These are phyloP conservation scores for Stachybotrys echinatus DNA, from an alignment of 2,329 filamentous ascomycete genomes.

Conservation along the genomic window DNA sequence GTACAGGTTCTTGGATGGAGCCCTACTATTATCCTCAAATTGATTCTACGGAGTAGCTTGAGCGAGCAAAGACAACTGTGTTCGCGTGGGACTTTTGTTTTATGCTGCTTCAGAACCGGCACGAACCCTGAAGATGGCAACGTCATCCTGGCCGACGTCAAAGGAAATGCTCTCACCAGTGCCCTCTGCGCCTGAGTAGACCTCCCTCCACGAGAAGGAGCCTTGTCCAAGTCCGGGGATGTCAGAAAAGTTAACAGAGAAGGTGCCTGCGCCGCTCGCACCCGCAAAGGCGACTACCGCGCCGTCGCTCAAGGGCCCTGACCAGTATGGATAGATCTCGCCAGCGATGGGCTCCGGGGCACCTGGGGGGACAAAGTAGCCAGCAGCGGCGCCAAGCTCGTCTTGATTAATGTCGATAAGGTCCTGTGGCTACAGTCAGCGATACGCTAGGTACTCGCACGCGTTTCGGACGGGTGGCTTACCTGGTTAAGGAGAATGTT, in stretches of 20 bases:
- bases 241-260: conserved; percentile 38
- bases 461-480: neutral
- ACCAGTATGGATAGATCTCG: conserved; percentile 36
- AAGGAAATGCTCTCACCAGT: conserved; percentile 13
- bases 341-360: conserved; percentile 32
- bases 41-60: too few species aligned
- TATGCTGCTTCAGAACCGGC: too few species aligned
- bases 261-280: conserved; percentile 30
- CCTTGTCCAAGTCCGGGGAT: conserved; percentile 30
- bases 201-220: conserved; percentile 33
- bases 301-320: conserved; percentile 26
- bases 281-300: conserved; percentile 30
- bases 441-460: neutral
- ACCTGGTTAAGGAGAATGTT: conserved; percentile 15
- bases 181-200: conserved; percentile 18
- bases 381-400: conserved; percentile 14
- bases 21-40: too few species aligned
- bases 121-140: conserved; percentile 20
- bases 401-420: conserved; percentile 21
- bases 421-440: conserved; percentile 8
- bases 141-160: conserved; percentile 15
- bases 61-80: too few species aligned
- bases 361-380: conserved; percentile 12
- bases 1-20: too few species aligned
- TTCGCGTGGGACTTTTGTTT: too few species aligned